A percentile compares a stretch with the other conserved stretches of the same genome.
Evolutionary conservation across 2,329 filamentous ascomycete species (phyloP).

Genomic region (Fusarium metavorans): DNA sequence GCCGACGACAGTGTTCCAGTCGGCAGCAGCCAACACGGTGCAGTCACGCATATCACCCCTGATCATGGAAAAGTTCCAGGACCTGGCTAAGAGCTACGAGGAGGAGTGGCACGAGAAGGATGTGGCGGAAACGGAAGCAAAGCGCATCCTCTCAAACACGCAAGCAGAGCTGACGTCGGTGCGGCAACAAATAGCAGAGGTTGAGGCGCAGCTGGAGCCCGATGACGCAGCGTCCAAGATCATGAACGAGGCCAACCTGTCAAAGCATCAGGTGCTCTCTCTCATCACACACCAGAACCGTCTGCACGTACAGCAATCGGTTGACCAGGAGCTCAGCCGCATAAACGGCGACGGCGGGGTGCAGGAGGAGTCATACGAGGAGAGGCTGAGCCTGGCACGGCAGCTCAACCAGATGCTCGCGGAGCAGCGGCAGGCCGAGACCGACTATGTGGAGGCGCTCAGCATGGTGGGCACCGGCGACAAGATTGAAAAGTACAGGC

Average conservation of each 20-base stretch:
- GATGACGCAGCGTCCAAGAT: slow-evolving; percentile 65
- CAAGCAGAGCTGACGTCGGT: slow-evolving; percentile 74
- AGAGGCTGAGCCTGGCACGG: slow-evolving; percentile 68
- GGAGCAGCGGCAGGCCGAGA: slow-evolving; percentile 72
- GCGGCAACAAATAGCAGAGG: slow-evolving; percentile 69
- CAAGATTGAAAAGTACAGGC: slow-evolving; percentile 79
- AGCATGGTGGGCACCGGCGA: slow-evolving; percentile 78
- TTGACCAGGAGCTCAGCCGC: slow-evolving; percentile 63
- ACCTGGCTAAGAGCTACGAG: slow-evolving; percentile 78
- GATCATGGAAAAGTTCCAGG: slow-evolving; percentile 78
- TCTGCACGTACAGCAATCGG: slow-evolving; percentile 63
- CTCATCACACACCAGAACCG: slow-evolving; percentile 65
- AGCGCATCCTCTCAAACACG: slow-evolving; percentile 73
- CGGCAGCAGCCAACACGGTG: slow-evolving; percentile 75
- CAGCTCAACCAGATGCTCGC: slow-evolving; percentile 67
- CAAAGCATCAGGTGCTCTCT: slow-evolving; percentile 62
- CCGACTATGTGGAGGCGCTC: slow-evolving; percentile 76
- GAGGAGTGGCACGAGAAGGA: slow-evolving; percentile 81
- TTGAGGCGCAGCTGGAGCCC: slow-evolving; percentile 66
- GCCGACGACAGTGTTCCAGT: slow-evolving; percentile 62
- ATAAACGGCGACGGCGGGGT: slow-evolving; percentile 60
- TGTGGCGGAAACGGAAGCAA: slow-evolving; percentile 75
- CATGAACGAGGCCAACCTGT: slow-evolving; percentile 62
- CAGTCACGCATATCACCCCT: slow-evolving; percentile 77
- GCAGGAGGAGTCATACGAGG: slow-evolving; percentile 62